Percentiles rank a stretch among this genome's conserved stretches.
phyloP scores from a whole-genome alignment of 73 alveolate species.

The Strombidium stylifer region DNA sequence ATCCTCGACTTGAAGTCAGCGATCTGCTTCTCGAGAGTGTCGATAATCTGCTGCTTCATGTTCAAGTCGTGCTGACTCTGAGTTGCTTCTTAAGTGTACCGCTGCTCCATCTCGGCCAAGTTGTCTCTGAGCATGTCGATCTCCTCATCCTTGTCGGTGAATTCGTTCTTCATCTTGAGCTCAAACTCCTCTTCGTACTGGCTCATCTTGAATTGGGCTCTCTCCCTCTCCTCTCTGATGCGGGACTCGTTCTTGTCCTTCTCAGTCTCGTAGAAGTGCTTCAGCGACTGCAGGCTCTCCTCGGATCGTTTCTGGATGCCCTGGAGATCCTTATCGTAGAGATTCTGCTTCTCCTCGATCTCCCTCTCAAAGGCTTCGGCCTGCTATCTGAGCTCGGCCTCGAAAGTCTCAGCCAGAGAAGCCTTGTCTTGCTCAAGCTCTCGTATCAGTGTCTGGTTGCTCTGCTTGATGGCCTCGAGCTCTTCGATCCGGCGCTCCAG shows the following conservation, averaged over 20 bases:
- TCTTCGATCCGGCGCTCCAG: slow-evolving; percentile 8
- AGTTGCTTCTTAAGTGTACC: slow-evolving; percentile 32
- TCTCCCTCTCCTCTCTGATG: slow-evolving; percentile 66
- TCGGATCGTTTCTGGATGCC: slow-evolving; percentile 49
- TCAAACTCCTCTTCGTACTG: slow-evolving; percentile 47
- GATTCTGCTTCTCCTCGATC: slow-evolving; percentile 27
- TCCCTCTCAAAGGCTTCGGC: slow-evolving; percentile 18
- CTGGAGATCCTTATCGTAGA: slow-evolving; percentile 39
- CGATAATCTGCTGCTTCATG: slow-evolving; percentile 55
- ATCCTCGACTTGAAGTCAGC: slow-evolving; percentile 75
- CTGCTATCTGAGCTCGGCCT: slow-evolving; percentile 6
- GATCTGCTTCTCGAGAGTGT: slow-evolving; percentile 66
- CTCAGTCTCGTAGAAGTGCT: slow-evolving; percentile 78
- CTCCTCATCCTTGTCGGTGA: slow-evolving; percentile 39
- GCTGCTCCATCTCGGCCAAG: slow-evolving; percentile 53
- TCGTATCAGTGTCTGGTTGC: slow-evolving; percentile 4
- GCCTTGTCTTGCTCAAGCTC: slow-evolving; percentile 12
- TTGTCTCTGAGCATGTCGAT: slow-evolving; percentile 60
- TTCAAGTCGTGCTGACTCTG: slow-evolving; percentile 69
- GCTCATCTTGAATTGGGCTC: slow-evolving; percentile 15
- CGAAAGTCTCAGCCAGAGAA: slow-evolving; percentile 20
- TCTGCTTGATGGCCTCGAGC: slow-evolving; percentile 9
- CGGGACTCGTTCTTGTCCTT: slow-evolving; percentile 73
- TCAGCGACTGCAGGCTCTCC: slow-evolving; percentile 56
- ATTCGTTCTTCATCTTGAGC: slow-evolving; percentile 35